Evolutionary conservation across 352 stramenopile genomes (phyloP), one percentile per base, ranked within the genome.

Genomic region (Phytophthora nicotianae): DNA sequence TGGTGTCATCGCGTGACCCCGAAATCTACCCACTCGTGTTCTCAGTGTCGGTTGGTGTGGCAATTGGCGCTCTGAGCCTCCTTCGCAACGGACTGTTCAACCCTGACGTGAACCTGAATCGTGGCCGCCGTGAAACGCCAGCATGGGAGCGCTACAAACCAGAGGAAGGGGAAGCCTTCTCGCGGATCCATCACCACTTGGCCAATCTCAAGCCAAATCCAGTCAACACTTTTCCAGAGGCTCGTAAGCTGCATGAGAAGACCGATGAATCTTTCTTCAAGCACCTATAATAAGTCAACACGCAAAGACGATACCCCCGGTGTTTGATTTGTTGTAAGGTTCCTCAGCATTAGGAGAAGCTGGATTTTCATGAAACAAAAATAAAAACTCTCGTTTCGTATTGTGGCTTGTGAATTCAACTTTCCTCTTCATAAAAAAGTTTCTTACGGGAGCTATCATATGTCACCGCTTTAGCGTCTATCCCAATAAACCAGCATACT

Each of bases 1-100:
- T 58, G 59, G 65, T 73, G 9, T 69, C 65, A 40, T 73, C 70
- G 50, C 70, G 33, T 17, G 63, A 77, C 26, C 5, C 49, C 4
- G 70, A 78, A 43, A 70, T 76, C 20, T 74, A 74, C 19, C 71
- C 71, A 3, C 45, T 79, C 26, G 42, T 73, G 1, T 47, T 72
- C 5, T 79, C 67, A 45, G 63, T 79, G n/a, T 51, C 50, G 0
- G 40, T 61, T 17, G 67, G 38, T 4, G 1, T 74, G 0, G 50
- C 5, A 33, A 62, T 79, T n/a, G 62, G 62, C 5, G n/a, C 38
- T 35, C 64, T 68, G 29, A 71, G 59, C 43, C 32, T 49, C n/a
- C 17, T 54, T 35, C 58, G 60, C 20, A 58, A 79, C 11, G 2
- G 70, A 43, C 42, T 52, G n/a, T 38, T 66, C 16, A 64, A 79